Evolutionary conservation across 768 basidiomycete species (phyloP).

Genomic region (Macrolepiota albuminosa): DNA sequence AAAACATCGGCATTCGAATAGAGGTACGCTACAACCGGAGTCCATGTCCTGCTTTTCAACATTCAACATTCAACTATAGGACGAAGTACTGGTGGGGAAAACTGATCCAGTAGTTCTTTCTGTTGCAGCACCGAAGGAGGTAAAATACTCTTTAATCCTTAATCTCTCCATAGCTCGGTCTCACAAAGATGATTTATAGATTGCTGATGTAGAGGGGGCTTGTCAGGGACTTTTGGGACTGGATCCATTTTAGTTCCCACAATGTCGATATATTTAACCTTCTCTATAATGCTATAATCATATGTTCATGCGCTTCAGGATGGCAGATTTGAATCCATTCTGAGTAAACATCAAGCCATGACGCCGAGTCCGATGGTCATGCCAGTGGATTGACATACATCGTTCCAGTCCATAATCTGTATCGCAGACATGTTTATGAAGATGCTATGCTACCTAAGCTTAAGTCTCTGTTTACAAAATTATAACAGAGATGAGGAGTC

Average conservation of each 20-base stretch:
- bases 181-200: slow-evolving; percentile 26
- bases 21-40: slow-evolving; percentile 44
- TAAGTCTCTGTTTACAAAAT: too few relatives aligned
- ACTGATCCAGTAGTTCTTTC: slow-evolving; percentile 60
- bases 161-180: not conserved
- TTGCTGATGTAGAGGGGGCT: slow-evolving; percentile 74
- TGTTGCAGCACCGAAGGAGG: slow-evolving; percentile 80
- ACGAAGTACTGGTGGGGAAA: slow-evolving; percentile 69
- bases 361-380: too few relatives aligned
- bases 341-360: too few relatives aligned
- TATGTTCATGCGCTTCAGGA: not conserved
- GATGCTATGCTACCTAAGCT: too few relatives aligned
- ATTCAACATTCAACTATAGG: slow-evolving; percentile 28
- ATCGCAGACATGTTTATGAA: too few relatives aligned
- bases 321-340: not conserved
- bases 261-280: not conserved
- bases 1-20: slow-evolving; percentile 88
- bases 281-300: not conserved
- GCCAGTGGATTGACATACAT: too few relatives aligned
- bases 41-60: not conserved
- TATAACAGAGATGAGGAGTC: too few relatives aligned
- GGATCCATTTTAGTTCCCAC: slow-evolving; percentile 33
- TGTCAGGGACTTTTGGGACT: slow-evolving; percentile 70
- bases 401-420: too few relatives aligned
- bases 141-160: slow-evolving; percentile 19